Evolutionary conservation across 371 early-diverging fungal species (phyloP).

Genomic region (Rhizopus microsporus): DNA sequence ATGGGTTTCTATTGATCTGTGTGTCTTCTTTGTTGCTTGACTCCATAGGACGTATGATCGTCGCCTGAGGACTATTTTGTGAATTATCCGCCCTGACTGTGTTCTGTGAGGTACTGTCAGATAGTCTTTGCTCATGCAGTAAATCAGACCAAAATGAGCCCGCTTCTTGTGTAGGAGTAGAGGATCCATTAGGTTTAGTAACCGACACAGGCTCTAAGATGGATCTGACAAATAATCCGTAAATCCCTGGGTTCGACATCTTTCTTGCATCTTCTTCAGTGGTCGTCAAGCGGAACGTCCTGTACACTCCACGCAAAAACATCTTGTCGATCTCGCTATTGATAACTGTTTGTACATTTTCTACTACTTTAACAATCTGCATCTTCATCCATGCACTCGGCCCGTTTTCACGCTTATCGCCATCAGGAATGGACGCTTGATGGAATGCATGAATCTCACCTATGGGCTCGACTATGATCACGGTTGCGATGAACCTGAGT

Average conservation of each 20-base stretch:
- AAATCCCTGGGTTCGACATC: slow-evolving; percentile 25
- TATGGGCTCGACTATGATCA: slow-evolving; percentile 35
- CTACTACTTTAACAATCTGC: slow-evolving; percentile 24
- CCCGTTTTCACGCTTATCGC: slow-evolving; percentile 25
- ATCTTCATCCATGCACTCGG: slow-evolving; percentile 50
- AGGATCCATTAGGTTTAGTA: neutral
- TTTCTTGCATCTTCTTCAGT: slow-evolving; percentile 33
- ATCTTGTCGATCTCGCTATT: slow-evolving; percentile 36
- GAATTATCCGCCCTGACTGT: too few species aligned
- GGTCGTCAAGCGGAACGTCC: slow-evolving; percentile 31
- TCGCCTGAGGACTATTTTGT: too few species aligned
- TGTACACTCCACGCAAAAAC: slow-evolving; percentile 37
- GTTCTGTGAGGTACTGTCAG: too few species aligned
- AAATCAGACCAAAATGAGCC: too few species aligned
- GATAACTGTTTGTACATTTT: slow-evolving; percentile 27
- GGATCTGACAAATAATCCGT: slow-evolving; percentile 22
- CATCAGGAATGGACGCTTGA: slow-evolving; percentile 21
- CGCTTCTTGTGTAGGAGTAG: too few species aligned
- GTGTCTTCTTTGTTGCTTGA: too few species aligned
- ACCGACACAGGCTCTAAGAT: slow-evolving; percentile 20
- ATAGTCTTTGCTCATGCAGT: too few species aligned
- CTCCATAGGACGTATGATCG: too few species aligned
- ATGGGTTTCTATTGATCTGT: too few species aligned
- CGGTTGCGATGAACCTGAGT: slow-evolving; percentile 28
- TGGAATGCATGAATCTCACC: slow-evolving; percentile 37